Conservation (phyloP, 345 rosid species). For the Pistacia vera region DNA sequence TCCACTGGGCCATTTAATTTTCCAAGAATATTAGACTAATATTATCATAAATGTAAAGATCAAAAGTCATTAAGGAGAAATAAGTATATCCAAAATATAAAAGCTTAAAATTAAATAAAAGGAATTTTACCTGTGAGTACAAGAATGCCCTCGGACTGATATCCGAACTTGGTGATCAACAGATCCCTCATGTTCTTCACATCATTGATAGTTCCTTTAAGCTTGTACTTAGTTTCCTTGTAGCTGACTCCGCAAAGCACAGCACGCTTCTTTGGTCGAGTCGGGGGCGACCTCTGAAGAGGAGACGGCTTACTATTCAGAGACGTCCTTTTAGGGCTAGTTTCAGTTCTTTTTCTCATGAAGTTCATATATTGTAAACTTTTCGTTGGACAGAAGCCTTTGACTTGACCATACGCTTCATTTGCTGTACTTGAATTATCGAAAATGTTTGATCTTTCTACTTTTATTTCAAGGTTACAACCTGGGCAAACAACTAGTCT, state of each 20-base stretch:
- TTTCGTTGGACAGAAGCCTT: neutral
- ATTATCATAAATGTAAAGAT: no score
- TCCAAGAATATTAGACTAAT: no score
- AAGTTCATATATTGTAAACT: neutral
- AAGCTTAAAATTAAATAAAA: no score
- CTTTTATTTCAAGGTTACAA: neutral
- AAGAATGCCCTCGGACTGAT: conserved; percentile 28
- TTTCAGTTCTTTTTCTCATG: neutral
- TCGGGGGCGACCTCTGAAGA: neutral
- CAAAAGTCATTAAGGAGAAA: no score
- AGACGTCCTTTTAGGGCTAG: neutral
- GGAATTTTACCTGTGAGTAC: conserved; percentile 51
- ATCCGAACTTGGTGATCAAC: conserved; percentile 34
- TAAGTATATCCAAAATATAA: no score
- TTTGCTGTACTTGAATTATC: neutral
- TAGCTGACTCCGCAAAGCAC: conserved; percentile 55
- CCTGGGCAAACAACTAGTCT: neutral
- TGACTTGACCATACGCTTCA: neutral
- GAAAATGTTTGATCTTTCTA: neutral
- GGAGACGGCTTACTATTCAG: conserved; percentile 15
- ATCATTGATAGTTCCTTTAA: conserved; percentile 56
- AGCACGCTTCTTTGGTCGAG: conserved; percentile 40
- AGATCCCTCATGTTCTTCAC: conserved; percentile 46
- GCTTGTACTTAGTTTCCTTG: conserved; percentile 38
- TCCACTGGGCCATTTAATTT: no score